Percentiles rank a stretch among this genome's conserved stretches.
Evolutionary conservation across 306 rosid species (phyloP).

Genomic region (Ziziphus jujuba): DNA sequence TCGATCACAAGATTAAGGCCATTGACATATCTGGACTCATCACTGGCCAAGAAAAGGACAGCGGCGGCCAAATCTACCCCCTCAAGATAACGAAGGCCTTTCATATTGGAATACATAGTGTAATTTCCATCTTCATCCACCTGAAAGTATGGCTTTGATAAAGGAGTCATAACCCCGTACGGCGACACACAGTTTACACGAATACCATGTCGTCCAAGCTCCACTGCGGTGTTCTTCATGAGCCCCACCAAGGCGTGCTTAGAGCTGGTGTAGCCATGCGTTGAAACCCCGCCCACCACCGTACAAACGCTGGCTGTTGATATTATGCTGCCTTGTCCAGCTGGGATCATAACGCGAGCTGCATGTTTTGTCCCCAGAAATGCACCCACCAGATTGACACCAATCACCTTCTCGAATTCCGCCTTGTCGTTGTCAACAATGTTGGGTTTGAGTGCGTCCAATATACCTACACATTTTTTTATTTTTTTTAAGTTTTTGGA

Average conservation of each 20-base stretch:
- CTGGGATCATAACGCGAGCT: constrained; percentile 44
- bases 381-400: constrained; percentile 33
- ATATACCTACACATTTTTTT: too few relatives aligned
- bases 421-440: constrained; percentile 23
- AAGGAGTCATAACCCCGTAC: constrained; percentile 27
- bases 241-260: constrained; percentile 49
- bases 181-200: constrained; percentile 58
- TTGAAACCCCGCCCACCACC: constrained; percentile 19
- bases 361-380: constrained; percentile 57
- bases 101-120: constrained; percentile 22
- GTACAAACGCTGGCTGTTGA: constrained; percentile 33
- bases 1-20: constrained; percentile 49
- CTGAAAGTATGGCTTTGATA: constrained; percentile 23
- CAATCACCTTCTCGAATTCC: constrained; percentile 37
- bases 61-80: constrained; percentile 49
- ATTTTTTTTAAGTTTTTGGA: too few relatives aligned
- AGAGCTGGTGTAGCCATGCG: constrained; percentile 44
- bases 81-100: constrained; percentile 17
- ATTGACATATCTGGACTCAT: constrained; percentile 50
- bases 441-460: not conserved
- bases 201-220: constrained; percentile 50
- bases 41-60: constrained; percentile 49
- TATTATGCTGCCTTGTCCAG: constrained; percentile 36
- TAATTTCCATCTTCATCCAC: constrained; percentile 25
- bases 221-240: constrained; percentile 37